Percentiles rank a stretch among this genome's conserved stretches.
Evolutionary conservation across 371 early-diverging fungal species (phyloP).

Genomic region (Mucor mucedo): DNA sequence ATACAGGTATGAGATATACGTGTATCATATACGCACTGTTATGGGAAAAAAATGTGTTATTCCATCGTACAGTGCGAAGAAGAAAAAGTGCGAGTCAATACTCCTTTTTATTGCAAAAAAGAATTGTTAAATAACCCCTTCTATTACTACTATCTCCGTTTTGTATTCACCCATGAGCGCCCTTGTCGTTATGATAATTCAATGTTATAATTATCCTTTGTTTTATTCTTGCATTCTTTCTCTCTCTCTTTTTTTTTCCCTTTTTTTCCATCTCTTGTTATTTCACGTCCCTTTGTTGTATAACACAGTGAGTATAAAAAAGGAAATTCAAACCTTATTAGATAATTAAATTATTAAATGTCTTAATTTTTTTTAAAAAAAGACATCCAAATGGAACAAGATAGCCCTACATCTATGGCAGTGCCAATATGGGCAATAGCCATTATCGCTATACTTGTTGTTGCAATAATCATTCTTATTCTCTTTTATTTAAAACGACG

Average conservation of each 20-base stretch:
- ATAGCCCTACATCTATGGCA: constrained; percentile 1
- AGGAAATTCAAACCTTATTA: constrained; percentile 3
- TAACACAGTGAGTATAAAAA: background rate
- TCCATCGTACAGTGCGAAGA: background rate
- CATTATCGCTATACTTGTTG: constrained; percentile 20
- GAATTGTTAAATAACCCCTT: background rate
- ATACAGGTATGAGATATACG: too few relatives aligned
- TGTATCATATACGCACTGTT: too few relatives aligned
- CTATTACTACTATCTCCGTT: constrained; percentile 15
- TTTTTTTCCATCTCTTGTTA: constrained; percentile 7
- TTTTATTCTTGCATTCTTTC: background rate
- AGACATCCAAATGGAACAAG: constrained; percentile 4
- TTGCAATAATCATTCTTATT: constrained; percentile 7
- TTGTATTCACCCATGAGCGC: constrained; percentile 8
- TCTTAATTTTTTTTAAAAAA: background rate
- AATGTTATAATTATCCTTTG: background rate
- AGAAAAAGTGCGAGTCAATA: background rate
- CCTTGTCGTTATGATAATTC: constrained; percentile 10
- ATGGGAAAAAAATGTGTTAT: too few relatives aligned
- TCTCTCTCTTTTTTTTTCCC: constrained; percentile 15
- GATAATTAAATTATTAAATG: constrained; percentile 10
- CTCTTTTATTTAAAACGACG: constrained; percentile 12
- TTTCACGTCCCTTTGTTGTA: constrained; percentile 3
- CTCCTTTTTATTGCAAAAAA: background rate
- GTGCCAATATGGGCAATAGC: constrained; percentile 37